A percentile compares a stretch with the other conserved stretches of the same genome.
phyloP scores from a whole-genome alignment of 805 yeast genomes.

The Yarrowia divulgata region DNA sequence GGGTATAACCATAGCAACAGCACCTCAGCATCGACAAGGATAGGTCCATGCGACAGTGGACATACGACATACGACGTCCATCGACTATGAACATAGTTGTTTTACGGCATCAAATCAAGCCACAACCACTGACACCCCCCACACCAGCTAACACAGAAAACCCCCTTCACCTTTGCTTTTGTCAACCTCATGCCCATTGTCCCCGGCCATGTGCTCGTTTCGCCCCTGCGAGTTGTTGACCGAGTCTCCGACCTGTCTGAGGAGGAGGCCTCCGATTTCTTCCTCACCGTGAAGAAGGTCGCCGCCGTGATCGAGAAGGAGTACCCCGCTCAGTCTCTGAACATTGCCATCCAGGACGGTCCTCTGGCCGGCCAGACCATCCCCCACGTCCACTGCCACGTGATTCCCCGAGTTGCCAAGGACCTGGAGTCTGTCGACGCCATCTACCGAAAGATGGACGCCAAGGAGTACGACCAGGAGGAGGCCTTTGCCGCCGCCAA shows the following conservation, averaged over 20 bases:
- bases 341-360: slow-evolving; percentile 95
- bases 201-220: slow-evolving; percentile 92
- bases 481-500: slow-evolving; percentile 48
- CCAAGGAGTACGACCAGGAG: slow-evolving; percentile 58
- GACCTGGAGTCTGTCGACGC: slow-evolving; percentile 74
- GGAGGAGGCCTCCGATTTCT: slow-evolving; percentile 78
- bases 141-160: slow-evolving; percentile 52
- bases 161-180: slow-evolving; percentile 76
- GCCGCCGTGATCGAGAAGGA: slow-evolving; percentile 68
- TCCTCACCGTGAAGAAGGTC: slow-evolving; percentile 73
- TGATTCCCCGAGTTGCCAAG: slow-evolving; percentile 75
- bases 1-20: too few relatives aligned
- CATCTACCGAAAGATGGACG: slow-evolving; percentile 71
- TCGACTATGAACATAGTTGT: background rate
- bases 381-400: slow-evolving; percentile 93
- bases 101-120: background rate
- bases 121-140: too few relatives aligned
- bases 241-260: slow-evolving; percentile 72
- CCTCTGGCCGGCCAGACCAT: slow-evolving; percentile 95
- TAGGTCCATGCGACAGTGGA: too few relatives aligned
- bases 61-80: too few relatives aligned
- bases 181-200: slow-evolving; percentile 92
- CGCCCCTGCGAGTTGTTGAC: slow-evolving; percentile 75
- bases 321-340: slow-evolving; percentile 82
- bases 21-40: too few relatives aligned